A percentile compares a stretch with the other conserved stretches of the same genome.
phyloP scores from a whole-genome alignment of 1,139 yeast species.

The Suhomyces atakaporum region DNA sequence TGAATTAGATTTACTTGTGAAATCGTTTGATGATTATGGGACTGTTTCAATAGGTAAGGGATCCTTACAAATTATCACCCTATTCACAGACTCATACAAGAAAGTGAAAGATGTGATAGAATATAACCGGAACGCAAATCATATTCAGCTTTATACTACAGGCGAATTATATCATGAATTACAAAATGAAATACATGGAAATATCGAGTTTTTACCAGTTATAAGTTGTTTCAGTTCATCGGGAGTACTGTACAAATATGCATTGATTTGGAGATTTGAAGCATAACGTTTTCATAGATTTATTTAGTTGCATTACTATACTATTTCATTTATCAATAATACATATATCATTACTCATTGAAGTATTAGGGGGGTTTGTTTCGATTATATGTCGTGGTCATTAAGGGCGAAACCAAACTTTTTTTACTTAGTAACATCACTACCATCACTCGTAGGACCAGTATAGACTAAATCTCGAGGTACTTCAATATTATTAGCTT shows the following conservation, averaged over 20 bases:
- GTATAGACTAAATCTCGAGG: constrained; percentile 41
- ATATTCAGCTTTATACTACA: constrained; percentile 17
- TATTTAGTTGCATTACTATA: too few relatives aligned
- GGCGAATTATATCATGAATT: constrained; percentile 2
- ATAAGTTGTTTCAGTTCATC: constrained; percentile 20
- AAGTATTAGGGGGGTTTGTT: too few relatives aligned
- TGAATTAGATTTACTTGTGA: constrained; percentile 1
- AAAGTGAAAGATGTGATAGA: constrained; percentile 13
- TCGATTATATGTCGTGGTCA: too few relatives aligned
- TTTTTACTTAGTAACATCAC: constrained; percentile 21
- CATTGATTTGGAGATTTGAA: constrained; percentile 20
- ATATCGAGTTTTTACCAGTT: constrained; percentile 32
- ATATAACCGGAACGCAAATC: constrained; percentile 5
- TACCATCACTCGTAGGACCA: constrained; percentile 35
- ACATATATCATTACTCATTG: constrained; percentile 2
- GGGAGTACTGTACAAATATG: constrained; percentile 24
- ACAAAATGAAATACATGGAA: not conserved
- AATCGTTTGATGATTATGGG: constrained; percentile 5
- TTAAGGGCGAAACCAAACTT: too few relatives aligned
- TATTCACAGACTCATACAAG: constrained; percentile 21
- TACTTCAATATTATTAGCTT: constrained; percentile 37
- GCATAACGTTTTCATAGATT: constrained; percentile 3
- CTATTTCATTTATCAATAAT: too few relatives aligned
- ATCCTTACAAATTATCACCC: constrained; percentile 8
- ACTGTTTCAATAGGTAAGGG: constrained; percentile 10